Conservation (phyloP, 805 yeast genomes). For the Hyphopichia homilentoma region DNA sequence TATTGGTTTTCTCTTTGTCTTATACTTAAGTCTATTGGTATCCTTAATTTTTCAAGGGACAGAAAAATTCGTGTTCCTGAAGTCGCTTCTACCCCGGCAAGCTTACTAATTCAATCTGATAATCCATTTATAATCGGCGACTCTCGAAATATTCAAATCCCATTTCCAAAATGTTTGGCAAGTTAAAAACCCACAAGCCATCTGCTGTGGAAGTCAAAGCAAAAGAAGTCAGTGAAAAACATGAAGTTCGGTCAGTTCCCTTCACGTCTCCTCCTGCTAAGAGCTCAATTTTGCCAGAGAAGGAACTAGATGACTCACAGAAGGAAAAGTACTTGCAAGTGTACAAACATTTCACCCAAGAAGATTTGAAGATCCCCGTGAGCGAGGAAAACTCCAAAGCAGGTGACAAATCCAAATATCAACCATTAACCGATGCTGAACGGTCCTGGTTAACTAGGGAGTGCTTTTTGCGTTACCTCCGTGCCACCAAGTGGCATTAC, state of each 20-base stretch:
- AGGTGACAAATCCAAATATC: slow-evolving; percentile 28
- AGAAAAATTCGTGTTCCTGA: no score
- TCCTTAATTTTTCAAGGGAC: no score
- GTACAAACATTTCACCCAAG: slow-evolving; percentile 55
- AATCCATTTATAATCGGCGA: no score
- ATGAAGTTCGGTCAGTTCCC: slow-evolving; percentile 14
- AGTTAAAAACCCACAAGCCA: slow-evolving; percentile 11
- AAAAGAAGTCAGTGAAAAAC: slow-evolving; percentile 3
- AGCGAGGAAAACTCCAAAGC: slow-evolving; percentile 46
- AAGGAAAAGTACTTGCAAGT: slow-evolving; percentile 59
- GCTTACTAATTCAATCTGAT: no score
- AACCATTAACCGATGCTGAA: slow-evolving; percentile 43
- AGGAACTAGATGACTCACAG: slow-evolving; percentile 51
- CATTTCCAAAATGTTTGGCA: slow-evolving; percentile 13
- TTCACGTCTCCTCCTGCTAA: slow-evolving; percentile 26
- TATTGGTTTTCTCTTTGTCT: no score
- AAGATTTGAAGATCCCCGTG: slow-evolving; percentile 47
- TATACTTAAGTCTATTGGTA: no score
- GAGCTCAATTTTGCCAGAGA: slow-evolving; percentile 48
- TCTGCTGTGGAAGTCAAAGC: slow-evolving; percentile 4
- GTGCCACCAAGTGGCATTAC: slow-evolving; percentile 90
- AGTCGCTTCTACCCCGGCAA: no score
- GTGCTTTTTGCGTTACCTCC: slow-evolving; percentile 81
- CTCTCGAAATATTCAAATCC: not conserved
- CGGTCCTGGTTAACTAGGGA: slow-evolving; percentile 92